These are phyloP conservation scores for Colletotrichum sidae DNA, from an alignment of 2,329 filamentous ascomycete species.

Conservation along the genomic window DNA sequence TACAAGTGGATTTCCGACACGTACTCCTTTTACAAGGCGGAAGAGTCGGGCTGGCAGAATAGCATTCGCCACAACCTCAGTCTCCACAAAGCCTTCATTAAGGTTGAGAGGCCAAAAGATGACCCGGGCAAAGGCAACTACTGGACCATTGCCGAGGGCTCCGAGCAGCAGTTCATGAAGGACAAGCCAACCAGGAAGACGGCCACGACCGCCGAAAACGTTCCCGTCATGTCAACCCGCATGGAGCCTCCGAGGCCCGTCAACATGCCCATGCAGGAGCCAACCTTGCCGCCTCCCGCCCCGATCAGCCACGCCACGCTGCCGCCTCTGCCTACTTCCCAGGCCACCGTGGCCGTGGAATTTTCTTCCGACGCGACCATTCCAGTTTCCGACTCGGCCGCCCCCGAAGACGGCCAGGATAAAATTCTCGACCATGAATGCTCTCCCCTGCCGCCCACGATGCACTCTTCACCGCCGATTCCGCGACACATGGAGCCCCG, in stretches of 20 bases:
- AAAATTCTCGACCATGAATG: conserved; percentile 62
- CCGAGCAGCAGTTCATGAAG: conserved; percentile 89
- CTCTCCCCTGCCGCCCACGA: conserved; percentile 76
- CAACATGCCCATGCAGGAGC: conserved; percentile 54
- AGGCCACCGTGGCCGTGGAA: conserved; percentile 62
- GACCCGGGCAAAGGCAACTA: conserved; percentile 98
- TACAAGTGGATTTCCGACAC: conserved; percentile 99
- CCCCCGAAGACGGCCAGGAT: conserved; percentile 62
- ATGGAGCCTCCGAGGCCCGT: conserved; percentile 62
- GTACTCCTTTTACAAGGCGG: conserved; percentile 86
- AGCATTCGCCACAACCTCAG: conserved; percentile 98
- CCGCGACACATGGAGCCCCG: conserved; percentile 68
- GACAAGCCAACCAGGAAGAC: conserved; percentile 79
- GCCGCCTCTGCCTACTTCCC: conserved; percentile 53
- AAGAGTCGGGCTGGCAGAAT: conserved; percentile 96
- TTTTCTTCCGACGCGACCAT: conserved; percentile 84
- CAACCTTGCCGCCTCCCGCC: conserved; percentile 60
- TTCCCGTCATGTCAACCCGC: conserved; percentile 68
- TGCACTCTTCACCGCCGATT: conserved; percentile 93
- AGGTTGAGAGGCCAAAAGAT: conserved; percentile 95
- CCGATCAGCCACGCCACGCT: conserved; percentile 52
- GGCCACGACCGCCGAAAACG: conserved; percentile 66
- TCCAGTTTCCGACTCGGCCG: conserved; percentile 74
- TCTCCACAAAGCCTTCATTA: conserved; percentile 95
- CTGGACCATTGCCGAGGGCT: conserved; percentile 92